Base-by-base conservation (phyloP, 805 yeast species). In the Metschnikowia koreensis region DNA sequence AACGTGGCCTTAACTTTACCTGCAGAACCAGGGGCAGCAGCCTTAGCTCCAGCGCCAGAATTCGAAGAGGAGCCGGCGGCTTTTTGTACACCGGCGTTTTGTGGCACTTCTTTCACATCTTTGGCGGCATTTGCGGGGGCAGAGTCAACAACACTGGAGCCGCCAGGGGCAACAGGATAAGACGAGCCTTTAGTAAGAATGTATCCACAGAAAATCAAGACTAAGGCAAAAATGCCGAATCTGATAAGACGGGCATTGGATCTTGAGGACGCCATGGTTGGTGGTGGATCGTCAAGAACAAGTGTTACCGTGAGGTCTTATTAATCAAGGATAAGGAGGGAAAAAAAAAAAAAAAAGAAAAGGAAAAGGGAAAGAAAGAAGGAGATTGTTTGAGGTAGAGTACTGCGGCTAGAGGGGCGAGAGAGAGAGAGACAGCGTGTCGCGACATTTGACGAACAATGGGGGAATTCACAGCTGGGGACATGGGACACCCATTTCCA, bases 1-100 rank as follows among this genome's bases (percentile, higher is more conserved):
- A 89, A 87, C 1, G 96, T 84, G 13, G 96, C 96, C 66, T 82
- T 84, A 50, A 79, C 84, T 60, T 80, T 80, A 36, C 53, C 55
- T 6, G 36, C 44, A n/a, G 40, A 16, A 7, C 47, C 48, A 2
- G 46, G 50, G 22, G 50, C 54, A 15, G 56, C 57, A 6, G 55
- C 52, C 22, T 22, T 22, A 4, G 22, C 22, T 22, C 22, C 22
- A 22, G 22, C 22, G 22, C 22, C 22, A 22, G 22, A 22, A 22
- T 22, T 22, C 22, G 22, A 22, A 22, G 50, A 50, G 29, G 53
- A 54, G 16, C 46, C 46, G 11, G 47, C 41, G 15, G 10, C 37
- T 15, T 53, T 47, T 17, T 28, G 38, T 5, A 47, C 41, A 36
- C 15, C 41, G 10, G 39, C 47, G 9, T 42, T 34, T 26, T 48